Evolutionary conservation across 2,329 filamentous ascomycete genomes (phyloP), one percentile per base, ranked within the genome.

Genomic region (Calonectria hongkongensis): DNA sequence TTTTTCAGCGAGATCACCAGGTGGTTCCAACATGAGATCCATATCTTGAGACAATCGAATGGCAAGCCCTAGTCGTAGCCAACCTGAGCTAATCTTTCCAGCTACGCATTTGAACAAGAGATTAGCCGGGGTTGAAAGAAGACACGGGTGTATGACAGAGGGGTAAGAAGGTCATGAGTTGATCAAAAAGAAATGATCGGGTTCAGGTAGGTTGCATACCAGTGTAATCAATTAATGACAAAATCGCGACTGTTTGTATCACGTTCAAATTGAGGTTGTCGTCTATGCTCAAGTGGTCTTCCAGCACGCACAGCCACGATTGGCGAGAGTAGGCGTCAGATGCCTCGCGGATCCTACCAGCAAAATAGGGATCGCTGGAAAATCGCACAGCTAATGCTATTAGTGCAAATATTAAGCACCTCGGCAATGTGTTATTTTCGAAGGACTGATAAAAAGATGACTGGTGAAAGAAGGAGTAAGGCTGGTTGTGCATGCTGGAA

Each of bases 191-290:
- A 12, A 5, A 12, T 10, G 7, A 13, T 13, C 33, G 3, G 33
- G 10, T 3, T 12, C 6, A 12, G 45, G 21, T 36, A 25, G 45
- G 2, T 41, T 41, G 13, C 80, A 68, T 76, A 85, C 84, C 81
- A 8, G 83, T 84, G 70, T 82, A 85, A 45, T 85, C 83, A 50
- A 84, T 81, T 9, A 85, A 79, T 3, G 83, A 81, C 16, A 86
- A 73, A 30, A 86, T 71, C 10, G 81, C 83, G 3, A 84, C 80
- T 0, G 84, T 82, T 66, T 86, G 84, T 3, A 85, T 82, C 2
- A 83, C 81, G 30, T 63, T 43, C 47, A 74, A 47, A 33, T 74
- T 64, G 13, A 69, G 64, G 7, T 67, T 72, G 12, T 74, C 65
- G 18, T 74, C 72, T 3, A 50, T 64, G 39, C 66, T 72, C 15